Evolutionary conservation across 495 filamentous ascomycete genomes (phyloP), one percentile per base, ranked within the genome.

Genomic region (Lophium mytilinum): DNA sequence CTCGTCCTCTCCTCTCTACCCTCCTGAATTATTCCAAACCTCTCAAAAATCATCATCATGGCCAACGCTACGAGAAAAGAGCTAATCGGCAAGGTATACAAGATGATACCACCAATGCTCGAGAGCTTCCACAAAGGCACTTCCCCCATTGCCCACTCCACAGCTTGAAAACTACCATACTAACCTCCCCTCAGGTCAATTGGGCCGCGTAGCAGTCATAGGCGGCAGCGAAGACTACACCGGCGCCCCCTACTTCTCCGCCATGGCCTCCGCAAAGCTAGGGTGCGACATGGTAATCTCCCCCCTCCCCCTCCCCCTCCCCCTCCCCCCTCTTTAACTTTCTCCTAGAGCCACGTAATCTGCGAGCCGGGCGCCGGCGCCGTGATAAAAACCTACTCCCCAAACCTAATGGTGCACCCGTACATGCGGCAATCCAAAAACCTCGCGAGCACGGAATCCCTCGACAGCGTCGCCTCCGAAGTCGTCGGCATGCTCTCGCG

Each of bases 341-440:
- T 3, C 17, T 19, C 24, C 14, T 56, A 95, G 90, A 93, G 88
- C 68, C 94, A 98, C 75, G 86, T 98, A 54, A 91, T 98, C 69
- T 98, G 93, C 75, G 93, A 95, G 61, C 88, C 86, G 24, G 84
- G 82, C 58, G 94, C 94, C 46, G 87, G 64, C 55, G 57, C 75
- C 70, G 92, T 96, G 43, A 94, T 98, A 67, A 98, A 98, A 77
- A 83, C 88, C 14, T 98, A 97, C 76, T 97, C 94, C 37, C 93
- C 93, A 9, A 96, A 97, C 73, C 75, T 98, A 12, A 97, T 98
- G 94, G 94, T 98, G 12, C 94, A 97, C 69, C 94, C 93, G 2
- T 78, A 95, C 49, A 90, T 98, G 79, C 90, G 91, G 35, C 89
- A 90, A 72, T 76, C 80, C 37, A 74, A 80, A 11, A 68, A 73